Base-by-base conservation (phyloP, 768 basidiomycete genomes). In the Boletus bicolor region DNA sequence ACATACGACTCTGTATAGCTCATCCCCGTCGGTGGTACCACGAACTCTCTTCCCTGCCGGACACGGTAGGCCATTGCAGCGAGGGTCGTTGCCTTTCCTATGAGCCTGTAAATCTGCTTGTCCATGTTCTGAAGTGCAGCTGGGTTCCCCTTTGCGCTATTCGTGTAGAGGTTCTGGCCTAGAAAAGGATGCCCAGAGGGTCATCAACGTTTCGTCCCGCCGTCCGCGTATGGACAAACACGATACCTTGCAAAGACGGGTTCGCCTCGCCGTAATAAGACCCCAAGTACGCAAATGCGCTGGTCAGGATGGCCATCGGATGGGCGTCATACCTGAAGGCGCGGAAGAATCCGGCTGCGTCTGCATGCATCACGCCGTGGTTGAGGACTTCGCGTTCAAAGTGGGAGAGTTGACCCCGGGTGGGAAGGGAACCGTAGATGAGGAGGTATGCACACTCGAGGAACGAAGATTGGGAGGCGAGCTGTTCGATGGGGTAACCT, bases 41-140 rank as follows among this genome's bases (percentile, higher is more conserved):
- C 91, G 64, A 96, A 95, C 47, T 89, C 84, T 55, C 93, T 81
- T 36, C 93, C 93, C 75, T 93, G 91, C 39, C 93, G 87, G 35
- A 95, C 82, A 32, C 93, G 91, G 70, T 94, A 96, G 0, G 93
- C 93, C 92, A 95, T 94, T 82, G 93, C 91, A 57, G 93, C 93
- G 39, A 95, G 77, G 0, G 91, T 93, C 6, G 89, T 92, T 9
- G 89, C 86, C 68, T 94, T 95, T 42, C 93, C 93, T 50, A 93
- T 89, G 6, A 94, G 73, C 61, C 92, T 78, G 69, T 86, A 93
- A 42, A 95, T 93, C 70, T 95, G 93, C 76, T 91, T 92, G 71
- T 95, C 93, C 87, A 96, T 91, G 44, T 82, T 77, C 28, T 79
- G 85, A 7, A 95, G 79, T 4, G 90, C 91, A 0, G 68, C 77